Evolutionary conservation across 306 rosid genomes (phyloP).

Genomic region (Albizia julibrissin): DNA sequence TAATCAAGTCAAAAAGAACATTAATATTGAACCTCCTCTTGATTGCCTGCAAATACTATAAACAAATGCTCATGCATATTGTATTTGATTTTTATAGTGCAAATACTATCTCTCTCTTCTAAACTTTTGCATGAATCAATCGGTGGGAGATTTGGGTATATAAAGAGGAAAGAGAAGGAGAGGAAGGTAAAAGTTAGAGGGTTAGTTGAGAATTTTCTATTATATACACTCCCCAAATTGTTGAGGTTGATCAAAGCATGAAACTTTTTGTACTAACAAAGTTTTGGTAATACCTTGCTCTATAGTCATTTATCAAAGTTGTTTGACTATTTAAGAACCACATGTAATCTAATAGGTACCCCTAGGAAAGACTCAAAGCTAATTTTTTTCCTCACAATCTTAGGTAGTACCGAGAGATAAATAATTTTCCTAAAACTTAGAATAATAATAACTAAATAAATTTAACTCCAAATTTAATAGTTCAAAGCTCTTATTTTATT

Average conservation of each 20-base stretch:
- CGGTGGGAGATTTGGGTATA: background rate
- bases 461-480: too few relatives aligned
- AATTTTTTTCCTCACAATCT: too few relatives aligned
- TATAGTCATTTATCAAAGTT: too few relatives aligned
- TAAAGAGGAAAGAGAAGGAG: background rate
- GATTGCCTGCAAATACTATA: background rate
- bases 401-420: too few relatives aligned
- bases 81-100: background rate
- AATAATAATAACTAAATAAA: too few relatives aligned
- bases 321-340: too few relatives aligned
- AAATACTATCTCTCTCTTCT: background rate
- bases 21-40: background rate
- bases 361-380: too few relatives aligned
- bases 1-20: slow-evolving; percentile 30
- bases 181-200: background rate
- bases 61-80: background rate
- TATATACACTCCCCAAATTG: background rate
- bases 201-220: background rate
- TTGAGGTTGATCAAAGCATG: background rate
- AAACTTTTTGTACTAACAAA: background rate
- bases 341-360: too few relatives aligned
- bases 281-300: background rate
- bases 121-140: background rate
- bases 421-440: too few relatives aligned
- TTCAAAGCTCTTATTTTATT: too few relatives aligned